These are phyloP conservation scores for Steccherinum ochraceum DNA, from an alignment of 768 basidiomycete genomes.

Conservation along the genomic window DNA sequence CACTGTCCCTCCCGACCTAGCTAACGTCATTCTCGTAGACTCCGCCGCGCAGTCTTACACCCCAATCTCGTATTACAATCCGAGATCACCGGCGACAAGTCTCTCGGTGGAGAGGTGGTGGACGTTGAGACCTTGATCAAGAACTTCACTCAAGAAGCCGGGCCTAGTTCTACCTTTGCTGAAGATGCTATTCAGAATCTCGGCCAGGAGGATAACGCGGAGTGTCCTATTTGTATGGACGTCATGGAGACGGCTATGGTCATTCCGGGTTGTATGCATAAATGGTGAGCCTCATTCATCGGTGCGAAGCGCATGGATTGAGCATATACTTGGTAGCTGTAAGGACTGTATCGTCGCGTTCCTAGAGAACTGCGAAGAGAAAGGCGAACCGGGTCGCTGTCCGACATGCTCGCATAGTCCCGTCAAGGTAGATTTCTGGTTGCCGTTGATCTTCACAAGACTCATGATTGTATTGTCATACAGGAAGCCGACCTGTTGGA, in stretches of 20 bases:
- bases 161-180: slow-evolving; percentile 36
- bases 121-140: slow-evolving; percentile 57
- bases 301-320: neutral
- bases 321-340: slow-evolving; percentile 45
- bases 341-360: slow-evolving; percentile 84
- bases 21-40: slow-evolving; percentile 31
- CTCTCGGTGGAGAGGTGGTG: slow-evolving; percentile 28
- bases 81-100: slow-evolving; percentile 27
- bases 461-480: neutral
- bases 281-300: slow-evolving; percentile 42
- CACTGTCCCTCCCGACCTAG: neutral
- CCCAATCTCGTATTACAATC: slow-evolving; percentile 71
- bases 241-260: slow-evolving; percentile 65
- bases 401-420: slow-evolving; percentile 76
- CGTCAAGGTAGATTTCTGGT: slow-evolving; percentile 39
- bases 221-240: slow-evolving; percentile 82
- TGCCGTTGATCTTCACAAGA: neutral
- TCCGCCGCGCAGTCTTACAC: slow-evolving; percentile 91
- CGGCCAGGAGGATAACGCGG: slow-evolving; percentile 37
- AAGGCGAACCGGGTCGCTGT: slow-evolving; percentile 65
- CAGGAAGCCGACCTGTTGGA: slow-evolving; percentile 61
- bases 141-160: slow-evolving; percentile 27
- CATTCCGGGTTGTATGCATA: slow-evolving; percentile 72
- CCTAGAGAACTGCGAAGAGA: slow-evolving; percentile 62
- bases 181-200: slow-evolving; percentile 62